These are phyloP conservation scores for Penicillium oxalicum DNA, from an alignment of 2,329 filamentous ascomycete genomes.

Conservation along the genomic window DNA sequence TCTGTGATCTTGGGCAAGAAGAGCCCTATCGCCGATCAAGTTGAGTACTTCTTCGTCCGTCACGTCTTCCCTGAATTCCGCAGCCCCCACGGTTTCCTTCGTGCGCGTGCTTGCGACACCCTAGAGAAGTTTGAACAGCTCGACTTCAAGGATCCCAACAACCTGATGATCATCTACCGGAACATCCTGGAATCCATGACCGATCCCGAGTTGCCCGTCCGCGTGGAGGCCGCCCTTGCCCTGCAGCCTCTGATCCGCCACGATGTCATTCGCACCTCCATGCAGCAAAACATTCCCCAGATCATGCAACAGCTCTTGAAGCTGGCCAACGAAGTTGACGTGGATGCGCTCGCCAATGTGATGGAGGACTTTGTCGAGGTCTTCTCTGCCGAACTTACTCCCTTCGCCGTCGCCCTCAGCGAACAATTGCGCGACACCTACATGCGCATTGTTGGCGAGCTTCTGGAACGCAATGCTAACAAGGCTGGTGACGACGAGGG, in stretches of 20 bases:
- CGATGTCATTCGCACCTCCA: constrained; percentile 85
- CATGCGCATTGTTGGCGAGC: constrained; percentile 82
- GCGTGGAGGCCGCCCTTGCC: constrained; percentile 88
- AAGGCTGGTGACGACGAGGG: constrained; percentile 69
- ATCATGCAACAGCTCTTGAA: constrained; percentile 99
- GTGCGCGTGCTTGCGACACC: constrained; percentile 91
- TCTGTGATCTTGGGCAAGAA: constrained; percentile 96
- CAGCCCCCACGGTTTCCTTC: constrained; percentile 83
- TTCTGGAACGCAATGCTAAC: constrained; percentile 76
- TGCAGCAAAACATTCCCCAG: constrained; percentile 96
- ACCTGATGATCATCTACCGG: constrained; percentile 90
- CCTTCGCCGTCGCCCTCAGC: constrained; percentile 91
- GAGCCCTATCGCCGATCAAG: constrained; percentile 93
- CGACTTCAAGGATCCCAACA: constrained; percentile 93
- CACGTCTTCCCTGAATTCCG: constrained; percentile 98
- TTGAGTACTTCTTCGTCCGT: constrained; percentile 96
- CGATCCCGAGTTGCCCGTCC: constrained; percentile 83
- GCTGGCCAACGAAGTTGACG: constrained; percentile 94
- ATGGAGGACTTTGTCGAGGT: constrained; percentile 99
- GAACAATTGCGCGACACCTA: constrained; percentile 96
- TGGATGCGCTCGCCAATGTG: constrained; percentile 93
- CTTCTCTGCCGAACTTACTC: constrained; percentile 92
- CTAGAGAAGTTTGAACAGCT: constrained; percentile 97
- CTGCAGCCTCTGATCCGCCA: constrained; percentile 94
- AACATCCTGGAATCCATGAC: constrained; percentile 97